These are phyloP conservation scores for Candolleomyces eurysporus DNA, from an alignment of 768 basidiomycete species.

Conservation along the genomic window DNA sequence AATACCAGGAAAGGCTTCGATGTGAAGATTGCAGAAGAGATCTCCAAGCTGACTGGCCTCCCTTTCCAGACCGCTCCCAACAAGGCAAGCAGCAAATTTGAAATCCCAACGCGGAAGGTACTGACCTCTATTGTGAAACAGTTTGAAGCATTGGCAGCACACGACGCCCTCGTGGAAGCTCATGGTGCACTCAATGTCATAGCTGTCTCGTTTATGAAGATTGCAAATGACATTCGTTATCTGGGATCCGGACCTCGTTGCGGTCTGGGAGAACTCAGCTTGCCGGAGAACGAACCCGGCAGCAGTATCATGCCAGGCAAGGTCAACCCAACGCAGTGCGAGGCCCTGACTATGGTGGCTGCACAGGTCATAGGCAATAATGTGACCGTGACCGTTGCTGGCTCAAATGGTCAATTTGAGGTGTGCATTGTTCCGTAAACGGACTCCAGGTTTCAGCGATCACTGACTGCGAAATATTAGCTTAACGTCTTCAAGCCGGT, in stretches of 20 bases:
- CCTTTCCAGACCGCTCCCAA: constrained; percentile 96
- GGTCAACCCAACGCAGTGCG: constrained; percentile 99
- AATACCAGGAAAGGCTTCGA: constrained; percentile 98
- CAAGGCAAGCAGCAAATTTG: constrained; percentile 56
- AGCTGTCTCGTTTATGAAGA: constrained; percentile 98
- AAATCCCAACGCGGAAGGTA: neutral
- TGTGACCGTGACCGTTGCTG: constrained; percentile 87
- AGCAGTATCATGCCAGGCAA: constrained; percentile 99
- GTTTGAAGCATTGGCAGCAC: constrained; percentile 98
- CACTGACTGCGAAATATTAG: constrained; percentile 34
- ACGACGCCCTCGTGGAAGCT: constrained; percentile 96
- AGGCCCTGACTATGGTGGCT: constrained; percentile 97
- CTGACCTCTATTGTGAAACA: constrained; percentile 25
- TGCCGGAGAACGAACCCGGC: constrained; percentile 99
- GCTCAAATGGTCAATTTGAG: constrained; percentile 97
- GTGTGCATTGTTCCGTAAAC: constrained; percentile 36
- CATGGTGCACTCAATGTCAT: constrained; percentile 96
- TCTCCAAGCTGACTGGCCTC: constrained; percentile 87
- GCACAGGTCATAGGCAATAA: constrained; percentile 99
- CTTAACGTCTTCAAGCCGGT: constrained; percentile 99
- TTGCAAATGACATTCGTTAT: constrained; percentile 98
- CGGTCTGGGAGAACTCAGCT: constrained; percentile 88
- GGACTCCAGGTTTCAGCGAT: neutral
- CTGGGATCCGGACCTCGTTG: constrained; percentile 97
- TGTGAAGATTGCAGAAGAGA: constrained; percentile 87